A percentile compares a stretch with the other conserved stretches of the same genome.
Evolutionary conservation across 805 yeast genomes (phyloP).

Genomic region (Citeromyces matritensis): DNA sequence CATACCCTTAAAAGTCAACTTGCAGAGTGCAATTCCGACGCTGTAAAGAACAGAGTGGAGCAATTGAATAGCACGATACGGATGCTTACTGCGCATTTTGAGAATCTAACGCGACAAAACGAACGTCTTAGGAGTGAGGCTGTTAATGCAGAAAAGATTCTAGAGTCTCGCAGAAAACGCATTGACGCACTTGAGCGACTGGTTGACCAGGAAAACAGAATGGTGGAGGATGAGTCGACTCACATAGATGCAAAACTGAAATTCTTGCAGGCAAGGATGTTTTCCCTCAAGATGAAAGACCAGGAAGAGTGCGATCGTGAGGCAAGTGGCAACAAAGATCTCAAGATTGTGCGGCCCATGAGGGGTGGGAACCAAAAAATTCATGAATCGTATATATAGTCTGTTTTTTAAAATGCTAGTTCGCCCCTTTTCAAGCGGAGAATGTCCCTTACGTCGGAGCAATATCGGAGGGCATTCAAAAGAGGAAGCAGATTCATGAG

Average conservation of each 20-base stretch:
- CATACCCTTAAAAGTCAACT: too few relatives aligned
- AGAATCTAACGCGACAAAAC: slow-evolving; percentile 23
- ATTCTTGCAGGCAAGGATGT: slow-evolving; percentile 11
- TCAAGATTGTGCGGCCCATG: slow-evolving; percentile 47
- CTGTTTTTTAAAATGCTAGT: slow-evolving; percentile 21
- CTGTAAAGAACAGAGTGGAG: too few relatives aligned
- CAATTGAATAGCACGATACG: too few relatives aligned
- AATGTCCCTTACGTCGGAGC: slow-evolving; percentile 73
- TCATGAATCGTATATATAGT: background rate
- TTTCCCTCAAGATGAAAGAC: slow-evolving; percentile 8
- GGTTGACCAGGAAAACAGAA: slow-evolving; percentile 32
- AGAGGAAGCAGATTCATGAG: slow-evolving; percentile 72
- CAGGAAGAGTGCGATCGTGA: slow-evolving; percentile 6
- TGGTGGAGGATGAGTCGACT: slow-evolving; percentile 29
- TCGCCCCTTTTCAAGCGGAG: slow-evolving; percentile 68
- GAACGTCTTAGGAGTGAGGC: slow-evolving; percentile 39
- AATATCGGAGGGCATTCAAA: slow-evolving; percentile 56
- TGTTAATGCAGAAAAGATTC: slow-evolving; percentile 34
- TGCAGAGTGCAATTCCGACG: too few relatives aligned
- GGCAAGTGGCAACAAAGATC: slow-evolving; percentile 15
- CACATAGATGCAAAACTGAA: slow-evolving; percentile 29
- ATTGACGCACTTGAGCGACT: slow-evolving; percentile 36
- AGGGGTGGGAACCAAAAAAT: slow-evolving; percentile 27
- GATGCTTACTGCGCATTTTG: too few relatives aligned
- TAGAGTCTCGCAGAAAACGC: slow-evolving; percentile 40